Conservation (phyloP, 768 basidiomycete species). For the Termitomyces heimii region DNA sequence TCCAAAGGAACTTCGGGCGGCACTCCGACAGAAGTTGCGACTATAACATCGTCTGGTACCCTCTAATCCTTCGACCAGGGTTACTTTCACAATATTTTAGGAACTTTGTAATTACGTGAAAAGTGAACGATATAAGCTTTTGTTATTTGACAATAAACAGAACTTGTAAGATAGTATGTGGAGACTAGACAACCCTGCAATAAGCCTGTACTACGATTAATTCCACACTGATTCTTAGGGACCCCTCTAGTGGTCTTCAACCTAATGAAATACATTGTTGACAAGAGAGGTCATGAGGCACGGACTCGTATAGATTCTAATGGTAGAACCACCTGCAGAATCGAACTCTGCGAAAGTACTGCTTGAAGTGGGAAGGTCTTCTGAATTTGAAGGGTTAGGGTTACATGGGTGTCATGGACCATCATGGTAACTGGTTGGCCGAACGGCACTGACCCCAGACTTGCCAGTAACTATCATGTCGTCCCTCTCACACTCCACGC, state of each 20-base stretch:
- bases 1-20: slow-evolving; percentile 31
- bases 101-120: not conserved
- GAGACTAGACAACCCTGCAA: not conserved
- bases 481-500: not conserved
- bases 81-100: not conserved
- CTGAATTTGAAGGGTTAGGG: not conserved
- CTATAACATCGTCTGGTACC: slow-evolving; percentile 57
- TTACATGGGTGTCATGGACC: not conserved
- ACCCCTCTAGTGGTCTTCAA: not conserved
- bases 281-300: no score
- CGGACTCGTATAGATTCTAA: no score
- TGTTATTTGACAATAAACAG: not conserved
- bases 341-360: no score
- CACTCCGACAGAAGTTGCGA: slow-evolving; percentile 35
- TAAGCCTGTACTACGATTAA: no score
- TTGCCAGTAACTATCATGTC: slow-evolving; percentile 5
- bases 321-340: no score
- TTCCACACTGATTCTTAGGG: no score
- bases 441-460: not conserved
- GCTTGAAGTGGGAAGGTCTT: no score
- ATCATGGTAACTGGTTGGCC: no score
- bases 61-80: slow-evolving; percentile 7
- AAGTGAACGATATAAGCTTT: not conserved
- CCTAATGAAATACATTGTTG: not conserved
- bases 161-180: not conserved